phyloP scores from a whole-genome alignment of 2,329 filamentous ascomycete species.

The Rosellinia necatrix region DNA sequence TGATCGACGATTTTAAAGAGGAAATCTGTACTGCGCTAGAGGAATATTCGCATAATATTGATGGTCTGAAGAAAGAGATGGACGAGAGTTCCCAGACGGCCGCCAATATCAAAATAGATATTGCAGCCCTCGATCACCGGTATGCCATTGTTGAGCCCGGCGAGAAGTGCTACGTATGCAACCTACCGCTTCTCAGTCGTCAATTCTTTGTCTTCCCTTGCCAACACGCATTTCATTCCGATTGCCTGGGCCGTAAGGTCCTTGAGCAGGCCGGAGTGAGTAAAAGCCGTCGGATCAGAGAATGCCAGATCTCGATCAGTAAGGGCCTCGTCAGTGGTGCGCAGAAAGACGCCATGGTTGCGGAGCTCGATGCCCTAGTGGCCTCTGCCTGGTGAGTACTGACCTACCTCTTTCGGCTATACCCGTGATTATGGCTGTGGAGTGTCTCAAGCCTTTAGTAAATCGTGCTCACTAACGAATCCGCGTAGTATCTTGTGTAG shows the following conservation, averaged over 20 bases:
- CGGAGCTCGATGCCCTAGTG: slow-evolving; percentile 89
- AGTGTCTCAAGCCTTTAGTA: slow-evolving; percentile 2
- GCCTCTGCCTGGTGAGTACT: slow-evolving; percentile 78
- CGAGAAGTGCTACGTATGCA: slow-evolving; percentile 89
- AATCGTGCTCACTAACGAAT: slow-evolving; percentile 29
- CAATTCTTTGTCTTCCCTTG: slow-evolving; percentile 99
- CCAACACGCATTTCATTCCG: slow-evolving; percentile 96
- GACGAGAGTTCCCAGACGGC: slow-evolving; percentile 90
- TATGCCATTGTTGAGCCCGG: slow-evolving; percentile 97
- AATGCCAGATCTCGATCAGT: slow-evolving; percentile 82
- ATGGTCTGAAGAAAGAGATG: slow-evolving; percentile 89
- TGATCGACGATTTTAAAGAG: slow-evolving; percentile 99
- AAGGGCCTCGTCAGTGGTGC: slow-evolving; percentile 72
- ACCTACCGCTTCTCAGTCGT: slow-evolving; percentile 80
- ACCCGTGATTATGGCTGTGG: neutral
- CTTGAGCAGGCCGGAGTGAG: slow-evolving; percentile 78
- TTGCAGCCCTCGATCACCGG: slow-evolving; percentile 80
- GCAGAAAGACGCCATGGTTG: slow-evolving; percentile 80
- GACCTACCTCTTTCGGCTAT: slow-evolving; percentile 3
- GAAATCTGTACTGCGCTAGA: slow-evolving; percentile 95
- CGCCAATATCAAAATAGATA: slow-evolving; percentile 87
- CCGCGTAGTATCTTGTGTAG: slow-evolving; percentile 80
- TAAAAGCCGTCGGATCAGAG: slow-evolving; percentile 78
- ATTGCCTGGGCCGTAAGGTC: slow-evolving; percentile 86
- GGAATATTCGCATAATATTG: slow-evolving; percentile 90